A percentile compares a stretch with the other conserved stretches of the same genome.
phyloP scores from a whole-genome alignment of 768 basidiomycete genomes.

The Imleria badia region DNA sequence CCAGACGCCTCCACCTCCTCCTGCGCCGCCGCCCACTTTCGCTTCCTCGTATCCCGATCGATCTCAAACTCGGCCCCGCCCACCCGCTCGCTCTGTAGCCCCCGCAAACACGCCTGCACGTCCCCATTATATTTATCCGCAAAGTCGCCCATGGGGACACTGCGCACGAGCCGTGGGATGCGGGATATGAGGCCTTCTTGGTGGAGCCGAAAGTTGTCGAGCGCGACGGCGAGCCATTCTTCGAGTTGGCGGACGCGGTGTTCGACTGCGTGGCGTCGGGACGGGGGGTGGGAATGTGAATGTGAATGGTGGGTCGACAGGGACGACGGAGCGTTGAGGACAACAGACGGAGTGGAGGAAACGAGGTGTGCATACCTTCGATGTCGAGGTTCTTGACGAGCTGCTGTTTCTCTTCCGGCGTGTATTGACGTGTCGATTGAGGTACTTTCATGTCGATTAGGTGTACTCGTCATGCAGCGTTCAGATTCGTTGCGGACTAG shows the following conservation, averaged over 20 bases:
- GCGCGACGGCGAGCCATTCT: constrained; percentile 30
- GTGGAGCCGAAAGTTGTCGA: constrained; percentile 72
- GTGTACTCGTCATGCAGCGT: neutral
- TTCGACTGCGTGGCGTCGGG: too few species aligned
- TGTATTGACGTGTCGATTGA: constrained; percentile 39
- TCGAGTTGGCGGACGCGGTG: too few species aligned
- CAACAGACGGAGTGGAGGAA: neutral
- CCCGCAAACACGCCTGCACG: constrained; percentile 62
- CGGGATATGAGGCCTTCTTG: constrained; percentile 73
- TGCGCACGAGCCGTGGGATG: constrained; percentile 43
- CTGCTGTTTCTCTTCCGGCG: constrained; percentile 71
- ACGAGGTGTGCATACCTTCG: constrained; percentile 51
- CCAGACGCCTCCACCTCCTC: constrained; percentile 51
- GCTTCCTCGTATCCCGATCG: constrained; percentile 64
- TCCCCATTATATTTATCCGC: constrained; percentile 77
- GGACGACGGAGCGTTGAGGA: too few species aligned
- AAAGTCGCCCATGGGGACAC: constrained; percentile 63
- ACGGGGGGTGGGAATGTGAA: too few species aligned
- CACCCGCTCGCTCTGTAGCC: constrained; percentile 48
- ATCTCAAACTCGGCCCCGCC: constrained; percentile 54
- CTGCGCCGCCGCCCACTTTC: constrained; percentile 70
- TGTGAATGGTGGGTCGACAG: neutral
- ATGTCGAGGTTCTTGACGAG: constrained; percentile 76
- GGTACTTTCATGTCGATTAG: constrained; percentile 19
- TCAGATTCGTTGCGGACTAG: neutral